A percentile compares a stretch with the other conserved stretches of the same genome.
These are phyloP conservation scores for Penicillium glabrum DNA, from an alignment of 2,329 filamentous ascomycete species.

Conservation along the genomic window DNA sequence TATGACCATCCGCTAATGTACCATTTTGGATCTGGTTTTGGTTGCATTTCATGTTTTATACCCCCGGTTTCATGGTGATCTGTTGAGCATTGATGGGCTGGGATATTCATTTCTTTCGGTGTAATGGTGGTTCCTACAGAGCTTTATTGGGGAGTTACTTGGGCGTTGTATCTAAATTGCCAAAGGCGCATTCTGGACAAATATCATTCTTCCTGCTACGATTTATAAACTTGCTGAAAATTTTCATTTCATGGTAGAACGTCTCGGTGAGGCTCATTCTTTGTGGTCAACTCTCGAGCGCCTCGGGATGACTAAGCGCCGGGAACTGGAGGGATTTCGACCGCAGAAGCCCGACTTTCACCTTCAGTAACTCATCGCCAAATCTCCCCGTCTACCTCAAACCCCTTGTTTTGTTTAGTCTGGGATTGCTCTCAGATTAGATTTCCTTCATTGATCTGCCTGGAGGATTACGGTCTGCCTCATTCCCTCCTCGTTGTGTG, in stretches of 20 bases:
- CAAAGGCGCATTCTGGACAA: constrained; percentile 17
- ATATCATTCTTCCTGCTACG: constrained; percentile 6
- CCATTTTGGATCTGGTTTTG: not conserved
- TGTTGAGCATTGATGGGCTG: constrained; percentile 22
- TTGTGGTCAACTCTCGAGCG: not conserved
- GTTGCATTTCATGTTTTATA: constrained; percentile 9
- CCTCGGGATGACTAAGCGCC: constrained; percentile 33
- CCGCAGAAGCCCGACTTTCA: constrained; percentile 35
- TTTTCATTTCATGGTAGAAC: not conserved
- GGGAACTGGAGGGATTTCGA: constrained; percentile 37
- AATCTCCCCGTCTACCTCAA: constrained; percentile 6
- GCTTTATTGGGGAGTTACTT: constrained; percentile 9
- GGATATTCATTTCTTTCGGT: constrained; percentile 16
- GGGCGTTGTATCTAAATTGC: constrained; percentile 16
- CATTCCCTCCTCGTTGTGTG: constrained; percentile 4
- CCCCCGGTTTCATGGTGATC: constrained; percentile 22
- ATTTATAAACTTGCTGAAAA: not conserved
- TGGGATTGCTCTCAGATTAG: not conserved
- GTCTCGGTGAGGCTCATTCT: not conserved
- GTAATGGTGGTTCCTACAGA: constrained; percentile 9
- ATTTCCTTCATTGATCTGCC: not conserved
- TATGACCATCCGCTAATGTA: constrained; percentile 80
- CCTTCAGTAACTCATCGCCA: constrained; percentile 34
- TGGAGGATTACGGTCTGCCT: constrained; percentile 1
- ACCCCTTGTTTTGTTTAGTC: constrained; percentile 1